These are phyloP conservation scores for Lactifluus rugatus DNA, from an alignment of 768 basidiomycete genomes.

Conservation along the genomic window DNA sequence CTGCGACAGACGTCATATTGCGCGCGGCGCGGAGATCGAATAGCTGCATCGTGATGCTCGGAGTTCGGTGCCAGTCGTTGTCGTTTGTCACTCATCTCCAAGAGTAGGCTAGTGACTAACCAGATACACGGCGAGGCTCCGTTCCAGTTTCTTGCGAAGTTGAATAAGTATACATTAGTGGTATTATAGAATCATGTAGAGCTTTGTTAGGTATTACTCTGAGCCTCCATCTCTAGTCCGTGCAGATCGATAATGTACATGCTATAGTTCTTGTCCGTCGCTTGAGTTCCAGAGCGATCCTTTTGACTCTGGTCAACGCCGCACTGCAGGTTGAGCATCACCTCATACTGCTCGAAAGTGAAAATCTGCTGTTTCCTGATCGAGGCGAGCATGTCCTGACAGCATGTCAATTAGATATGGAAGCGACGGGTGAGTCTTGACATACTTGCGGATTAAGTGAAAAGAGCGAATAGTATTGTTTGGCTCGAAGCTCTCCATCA, in stretches of 20 bases:
- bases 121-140: neutral
- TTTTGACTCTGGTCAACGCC: slow-evolving; percentile 59
- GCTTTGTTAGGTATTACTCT: slow-evolving; percentile 28
- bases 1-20: neutral
- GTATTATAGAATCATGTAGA: neutral
- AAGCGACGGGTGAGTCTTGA: slow-evolving; percentile 2
- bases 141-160: neutral
- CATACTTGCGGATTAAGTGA: slow-evolving; percentile 62
- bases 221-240: slow-evolving; percentile 52
- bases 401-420: neutral
- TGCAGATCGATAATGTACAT: slow-evolving; percentile 89
- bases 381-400: slow-evolving; percentile 66
- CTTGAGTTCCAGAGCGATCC: slow-evolving; percentile 41
- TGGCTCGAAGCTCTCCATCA: slow-evolving; percentile 63
- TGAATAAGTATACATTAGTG: slow-evolving; percentile 3
- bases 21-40: neutral
- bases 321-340: slow-evolving; percentile 83
- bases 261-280: slow-evolving; percentile 65
- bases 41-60: neutral
- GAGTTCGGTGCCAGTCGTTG: neutral
- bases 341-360: slow-evolving; percentile 87
- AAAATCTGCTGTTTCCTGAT: slow-evolving; percentile 57
- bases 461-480: slow-evolving; percentile 77
- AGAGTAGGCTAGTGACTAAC: neutral
- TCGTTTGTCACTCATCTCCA: neutral